Conservation (phyloP, 176 grass and related monocot species). For the Oryza rufipogon region DNA sequence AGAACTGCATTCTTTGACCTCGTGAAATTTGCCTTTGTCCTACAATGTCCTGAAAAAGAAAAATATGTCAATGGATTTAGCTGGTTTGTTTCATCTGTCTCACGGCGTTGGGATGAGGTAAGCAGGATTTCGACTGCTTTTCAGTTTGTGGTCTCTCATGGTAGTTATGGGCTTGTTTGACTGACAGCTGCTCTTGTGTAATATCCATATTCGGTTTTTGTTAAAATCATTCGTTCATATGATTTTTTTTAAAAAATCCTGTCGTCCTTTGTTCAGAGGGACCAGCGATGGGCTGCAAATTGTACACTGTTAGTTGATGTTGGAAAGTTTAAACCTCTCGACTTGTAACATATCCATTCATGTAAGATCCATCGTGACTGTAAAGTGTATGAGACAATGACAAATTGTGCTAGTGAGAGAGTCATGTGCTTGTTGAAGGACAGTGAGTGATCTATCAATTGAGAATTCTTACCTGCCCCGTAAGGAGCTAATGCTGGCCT, state of each 20-base stretch:
- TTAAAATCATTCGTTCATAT: constrained; percentile 42
- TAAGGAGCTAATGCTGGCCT: background rate
- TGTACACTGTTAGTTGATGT: constrained; percentile 36
- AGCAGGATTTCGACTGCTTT: background rate
- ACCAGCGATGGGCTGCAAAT: constrained; percentile 37
- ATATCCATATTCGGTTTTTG: constrained; percentile 27
- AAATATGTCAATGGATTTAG: background rate
- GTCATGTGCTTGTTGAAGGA: background rate
- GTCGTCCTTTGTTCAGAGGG: background rate
- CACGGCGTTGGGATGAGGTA: background rate
- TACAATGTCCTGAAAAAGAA: constrained; percentile 14
- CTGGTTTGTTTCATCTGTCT: background rate
- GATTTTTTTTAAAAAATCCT: background rate
- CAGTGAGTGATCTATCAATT: background rate
- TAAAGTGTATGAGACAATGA: constrained; percentile 26
- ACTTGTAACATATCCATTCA: constrained; percentile 22
- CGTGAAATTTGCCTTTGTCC: constrained; percentile 14
- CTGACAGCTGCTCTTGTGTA: constrained; percentile 32
- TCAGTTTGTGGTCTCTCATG: background rate
- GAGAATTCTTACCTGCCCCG: no score
- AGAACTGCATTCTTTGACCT: constrained; percentile 36
- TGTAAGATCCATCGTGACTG: constrained; percentile 9
- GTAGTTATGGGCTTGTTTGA: constrained; percentile 17
- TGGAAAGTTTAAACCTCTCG: background rate
- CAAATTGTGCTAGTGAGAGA: background rate